These are phyloP conservation scores for Gaeumannomyces sp. DNA, from an alignment of 2,329 filamentous ascomycete genomes.

Conservation along the genomic window DNA sequence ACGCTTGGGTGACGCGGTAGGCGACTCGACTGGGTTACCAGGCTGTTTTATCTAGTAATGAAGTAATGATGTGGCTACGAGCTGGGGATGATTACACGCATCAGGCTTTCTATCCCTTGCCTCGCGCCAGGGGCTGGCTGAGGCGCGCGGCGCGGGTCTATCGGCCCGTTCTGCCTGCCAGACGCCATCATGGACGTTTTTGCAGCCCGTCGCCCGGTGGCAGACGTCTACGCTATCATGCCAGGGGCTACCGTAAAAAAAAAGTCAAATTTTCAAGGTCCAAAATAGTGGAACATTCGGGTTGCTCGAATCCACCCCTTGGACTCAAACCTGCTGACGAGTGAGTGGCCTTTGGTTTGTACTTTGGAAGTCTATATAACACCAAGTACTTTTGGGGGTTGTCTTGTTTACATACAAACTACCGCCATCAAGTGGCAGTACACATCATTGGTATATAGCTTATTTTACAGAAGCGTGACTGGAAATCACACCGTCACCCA, in stretches of 20 bases:
- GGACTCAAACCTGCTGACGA: background rate
- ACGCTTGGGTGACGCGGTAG: too few relatives aligned
- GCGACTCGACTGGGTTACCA: too few relatives aligned
- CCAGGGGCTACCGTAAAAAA: too few relatives aligned
- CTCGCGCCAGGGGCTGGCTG: background rate
- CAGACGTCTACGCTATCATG: background rate
- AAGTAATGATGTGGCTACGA: too few relatives aligned
- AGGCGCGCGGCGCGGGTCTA: too few relatives aligned
- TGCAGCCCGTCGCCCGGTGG: background rate
- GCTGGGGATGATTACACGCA: too few relatives aligned
- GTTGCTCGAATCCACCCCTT: background rate
- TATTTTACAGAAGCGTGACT: background rate
- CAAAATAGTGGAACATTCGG: too few relatives aligned
- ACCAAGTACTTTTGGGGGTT: background rate
- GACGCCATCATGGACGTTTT: background rate
- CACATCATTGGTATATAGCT: background rate
- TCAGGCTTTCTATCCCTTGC: background rate
- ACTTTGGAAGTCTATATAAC: background rate
- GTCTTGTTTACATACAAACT: background rate
- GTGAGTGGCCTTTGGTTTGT: background rate
- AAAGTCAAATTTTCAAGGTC: too few relatives aligned
- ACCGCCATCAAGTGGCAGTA: background rate
- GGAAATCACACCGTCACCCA: background rate
- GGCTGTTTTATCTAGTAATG: too few relatives aligned
- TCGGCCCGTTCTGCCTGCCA: background rate